phyloP scores from a whole-genome alignment of 495 filamentous ascomycete genomes.

The Poronia punctata region DNA sequence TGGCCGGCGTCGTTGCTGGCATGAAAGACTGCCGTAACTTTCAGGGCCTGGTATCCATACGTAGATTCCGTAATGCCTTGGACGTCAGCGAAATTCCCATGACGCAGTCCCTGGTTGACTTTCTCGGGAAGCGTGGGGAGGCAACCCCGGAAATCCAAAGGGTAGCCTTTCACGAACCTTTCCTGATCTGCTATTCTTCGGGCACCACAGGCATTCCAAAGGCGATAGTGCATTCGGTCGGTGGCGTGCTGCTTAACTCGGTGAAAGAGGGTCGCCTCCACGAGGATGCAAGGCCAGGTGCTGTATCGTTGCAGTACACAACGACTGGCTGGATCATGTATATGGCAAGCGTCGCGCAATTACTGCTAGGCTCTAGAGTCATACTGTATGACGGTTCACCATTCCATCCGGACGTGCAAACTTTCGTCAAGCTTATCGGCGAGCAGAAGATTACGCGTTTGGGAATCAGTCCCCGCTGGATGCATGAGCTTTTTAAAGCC shows the following conservation, averaged over 20 bases:
- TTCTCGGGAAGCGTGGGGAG: conserved; percentile 38
- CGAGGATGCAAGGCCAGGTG: conserved; percentile 40
- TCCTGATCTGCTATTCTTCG: conserved; percentile 64
- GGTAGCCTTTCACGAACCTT: conserved; percentile 59
- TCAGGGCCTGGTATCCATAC: conserved; percentile 55
- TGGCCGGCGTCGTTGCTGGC: conserved; percentile 55
- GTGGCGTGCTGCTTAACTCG: conserved; percentile 51
- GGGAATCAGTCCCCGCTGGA: conserved; percentile 67
- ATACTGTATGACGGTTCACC: conserved; percentile 74
- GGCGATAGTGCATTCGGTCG: conserved; percentile 65
- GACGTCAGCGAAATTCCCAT: conserved; percentile 52
- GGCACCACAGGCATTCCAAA: conserved; percentile 71
- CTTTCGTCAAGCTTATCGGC: conserved; percentile 52
- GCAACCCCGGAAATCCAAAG: conserved; percentile 47
- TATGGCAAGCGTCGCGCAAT: conserved; percentile 43
- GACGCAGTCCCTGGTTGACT: conserved; percentile 45
- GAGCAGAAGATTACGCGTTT: conserved; percentile 54
- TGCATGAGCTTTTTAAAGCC: conserved; percentile 59
- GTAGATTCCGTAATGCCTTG: conserved; percentile 52
- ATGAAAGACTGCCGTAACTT: conserved; percentile 55
- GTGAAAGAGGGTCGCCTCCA: conserved; percentile 59
- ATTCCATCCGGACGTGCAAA: conserved; percentile 56
- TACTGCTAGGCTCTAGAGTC: conserved; percentile 49
- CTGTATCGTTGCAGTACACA: conserved; percentile 50
- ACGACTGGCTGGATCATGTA: conserved; percentile 88